Evolutionary conservation across 768 basidiomycete species (phyloP).

Genomic region (Neoboletus brunneissimus): DNA sequence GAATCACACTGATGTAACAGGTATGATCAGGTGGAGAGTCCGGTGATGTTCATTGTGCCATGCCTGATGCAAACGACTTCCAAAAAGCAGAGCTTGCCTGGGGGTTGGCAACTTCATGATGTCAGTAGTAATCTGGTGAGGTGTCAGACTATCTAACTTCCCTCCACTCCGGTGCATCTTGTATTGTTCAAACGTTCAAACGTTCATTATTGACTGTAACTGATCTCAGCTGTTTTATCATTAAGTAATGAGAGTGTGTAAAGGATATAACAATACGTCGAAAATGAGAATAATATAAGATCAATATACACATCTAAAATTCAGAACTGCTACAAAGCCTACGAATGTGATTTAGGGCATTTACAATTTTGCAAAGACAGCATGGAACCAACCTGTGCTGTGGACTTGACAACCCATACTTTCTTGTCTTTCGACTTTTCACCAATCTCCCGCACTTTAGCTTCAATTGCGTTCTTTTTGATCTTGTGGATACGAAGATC

Average conservation of each 20-base stretch:
- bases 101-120: slow-evolving; percentile 36
- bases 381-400: slow-evolving; percentile 6
- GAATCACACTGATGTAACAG: background rate
- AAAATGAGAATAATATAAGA: background rate
- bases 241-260: background rate
- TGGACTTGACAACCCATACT: slow-evolving; percentile 64
- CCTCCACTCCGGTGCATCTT: background rate
- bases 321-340: slow-evolving; percentile 14
- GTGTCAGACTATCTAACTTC: background rate
- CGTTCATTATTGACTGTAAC: background rate
- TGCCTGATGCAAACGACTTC: slow-evolving; percentile 27
- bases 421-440: slow-evolving; percentile 74
- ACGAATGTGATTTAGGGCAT: background rate
- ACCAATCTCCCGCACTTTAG: slow-evolving; percentile 72
- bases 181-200: no score
- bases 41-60: slow-evolving; percentile 39
- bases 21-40: slow-evolving; percentile 42
- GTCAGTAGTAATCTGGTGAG: background rate
- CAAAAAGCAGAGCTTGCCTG: slow-evolving; percentile 35
- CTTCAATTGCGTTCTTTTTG: slow-evolving; percentile 82
- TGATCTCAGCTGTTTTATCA: background rate
- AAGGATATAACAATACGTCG: slow-evolving; percentile 9
- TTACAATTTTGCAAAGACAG: background rate
- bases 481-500: slow-evolving; percentile 67
- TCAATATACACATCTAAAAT: background rate